phyloP scores from a whole-genome alignment of 2,329 filamentous ascomycete species.

The Fusarium circinatum region DNA sequence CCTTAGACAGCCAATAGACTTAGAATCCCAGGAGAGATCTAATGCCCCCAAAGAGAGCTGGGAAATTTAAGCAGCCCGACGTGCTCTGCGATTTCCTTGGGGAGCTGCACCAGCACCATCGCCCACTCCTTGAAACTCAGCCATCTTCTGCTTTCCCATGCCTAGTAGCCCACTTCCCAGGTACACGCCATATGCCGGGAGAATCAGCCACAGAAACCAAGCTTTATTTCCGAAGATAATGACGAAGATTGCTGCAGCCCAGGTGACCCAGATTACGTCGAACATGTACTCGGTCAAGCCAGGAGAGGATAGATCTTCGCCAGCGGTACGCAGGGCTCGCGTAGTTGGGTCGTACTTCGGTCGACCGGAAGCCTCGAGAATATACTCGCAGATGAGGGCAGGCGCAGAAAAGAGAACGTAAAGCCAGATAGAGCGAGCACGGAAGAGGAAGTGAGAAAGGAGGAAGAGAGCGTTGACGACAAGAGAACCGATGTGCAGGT shows the following conservation, averaged over 20 bases:
- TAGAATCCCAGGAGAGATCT: constrained; percentile 1
- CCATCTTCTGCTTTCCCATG: constrained; percentile 63
- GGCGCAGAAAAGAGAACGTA: constrained; percentile 81
- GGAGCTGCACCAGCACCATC: constrained; percentile 49
- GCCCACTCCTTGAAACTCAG: constrained; percentile 55
- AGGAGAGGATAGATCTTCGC: constrained; percentile 87
- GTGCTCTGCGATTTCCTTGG: constrained; percentile 63
- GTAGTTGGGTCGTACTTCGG: constrained; percentile 75
- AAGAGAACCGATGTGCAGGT: constrained; percentile 81
- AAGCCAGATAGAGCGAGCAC: constrained; percentile 70
- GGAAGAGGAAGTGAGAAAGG: constrained; percentile 73
- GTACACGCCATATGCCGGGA: constrained; percentile 66
- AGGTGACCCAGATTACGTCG: constrained; percentile 95
- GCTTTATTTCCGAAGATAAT: constrained; percentile 83
- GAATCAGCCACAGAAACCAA: constrained; percentile 65
- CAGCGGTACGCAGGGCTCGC: constrained; percentile 75
- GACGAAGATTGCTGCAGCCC: constrained; percentile 78
- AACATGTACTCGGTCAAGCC: constrained; percentile 98
- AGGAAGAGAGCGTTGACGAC: constrained; percentile 80
- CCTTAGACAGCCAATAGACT: constrained; percentile 15
- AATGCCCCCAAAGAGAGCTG: constrained; percentile 2
- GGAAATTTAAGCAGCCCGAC: constrained; percentile 59
- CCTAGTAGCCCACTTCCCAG: constrained; percentile 65
- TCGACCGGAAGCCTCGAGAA: constrained; percentile 85
- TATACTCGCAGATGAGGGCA: constrained; percentile 81